Evolutionary conservation across 768 basidiomycete genomes (phyloP).

Genomic region (Pleurotus giganteus): DNA sequence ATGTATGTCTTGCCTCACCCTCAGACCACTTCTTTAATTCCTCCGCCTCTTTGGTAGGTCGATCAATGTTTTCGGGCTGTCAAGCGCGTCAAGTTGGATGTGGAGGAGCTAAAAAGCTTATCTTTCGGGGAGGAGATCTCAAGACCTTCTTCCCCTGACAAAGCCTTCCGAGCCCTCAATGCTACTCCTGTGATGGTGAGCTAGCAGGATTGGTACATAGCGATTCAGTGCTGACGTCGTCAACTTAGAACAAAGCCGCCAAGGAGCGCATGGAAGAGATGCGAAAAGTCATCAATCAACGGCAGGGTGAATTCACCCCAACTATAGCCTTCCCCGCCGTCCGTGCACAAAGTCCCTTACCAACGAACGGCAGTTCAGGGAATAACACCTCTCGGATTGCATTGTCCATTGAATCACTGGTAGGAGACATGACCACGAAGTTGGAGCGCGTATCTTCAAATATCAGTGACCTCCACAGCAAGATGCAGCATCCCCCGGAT

Average conservation of each 20-base stretch:
- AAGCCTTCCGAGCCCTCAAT: slow-evolving; percentile 46
- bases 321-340: slow-evolving; percentile 34
- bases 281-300: slow-evolving; percentile 65
- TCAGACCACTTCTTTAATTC: neutral
- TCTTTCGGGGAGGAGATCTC: slow-evolving; percentile 30
- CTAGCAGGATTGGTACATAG: too few relatives aligned
- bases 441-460: slow-evolving; percentile 49
- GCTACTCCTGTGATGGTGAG: slow-evolving; percentile 41
- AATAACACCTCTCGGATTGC: slow-evolving; percentile 20
- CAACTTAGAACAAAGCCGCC: slow-evolving; percentile 66
- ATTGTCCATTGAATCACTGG: slow-evolving; percentile 49
- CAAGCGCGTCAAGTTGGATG: slow-evolving; percentile 73
- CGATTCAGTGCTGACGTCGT: too few relatives aligned
- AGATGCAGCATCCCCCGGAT: slow-evolving; percentile 45
- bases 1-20: slow-evolving; percentile 45
- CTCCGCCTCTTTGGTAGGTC: slow-evolving; percentile 43
- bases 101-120: slow-evolving; percentile 39
- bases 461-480: slow-evolving; percentile 54
- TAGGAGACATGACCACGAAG: slow-evolving; percentile 55
- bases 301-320: slow-evolving; percentile 53
- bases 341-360: slow-evolving; percentile 17
- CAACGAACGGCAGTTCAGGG: neutral
- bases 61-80: slow-evolving; percentile 67
- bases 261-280: slow-evolving; percentile 82
- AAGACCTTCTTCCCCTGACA: slow-evolving; percentile 58